Evolutionary conservation across 768 basidiomycete genomes (phyloP), one percentile per base, ranked within the genome.

Genomic region (Russula lepida): DNA sequence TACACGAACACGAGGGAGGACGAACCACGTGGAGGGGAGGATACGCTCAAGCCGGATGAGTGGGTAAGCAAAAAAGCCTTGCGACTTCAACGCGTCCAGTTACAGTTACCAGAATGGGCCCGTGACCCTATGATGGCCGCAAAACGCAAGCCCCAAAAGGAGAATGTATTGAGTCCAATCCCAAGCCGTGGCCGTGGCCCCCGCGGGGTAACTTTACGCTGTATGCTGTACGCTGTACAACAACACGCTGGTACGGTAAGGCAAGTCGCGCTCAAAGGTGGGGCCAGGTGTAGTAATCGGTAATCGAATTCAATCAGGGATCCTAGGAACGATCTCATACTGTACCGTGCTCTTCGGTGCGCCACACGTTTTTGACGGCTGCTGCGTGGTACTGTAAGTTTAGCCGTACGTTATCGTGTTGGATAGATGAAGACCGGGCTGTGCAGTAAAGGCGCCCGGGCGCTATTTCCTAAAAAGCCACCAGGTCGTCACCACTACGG

Each of bases 31-130:
- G n/a, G n/a, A n/a, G n/a, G n/a, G n/a, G n/a, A n/a, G n/a, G n/a
- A n/a, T n/a, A n/a, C 59, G 53, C 47, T 54, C 30, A 33, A 33
- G 27, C 15, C 60, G 60, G 49, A 61, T n/a, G 25, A 9, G 49
- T 56, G 35, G 13, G 43, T 57, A 62, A 57, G 60, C 50, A 44
- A n/a, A 2, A 4, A 41, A 13, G 13, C 47, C 47, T n/a, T 46
- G 44, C 25, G 19, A 15, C 19, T 8, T 12, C 48, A 30, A 49
- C 13, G 25, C 13, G 46, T 47, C 25, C 46, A 27, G 12, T 8
- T 8, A n/a, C n/a, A n/a, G n/a, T n/a, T n/a, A n/a, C n/a, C n/a
- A n/a, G n/a, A n/a, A n/a, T n/a, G n/a, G 21, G 44, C n/a, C 35
- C 28, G 37, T n/a, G 37, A 27, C 37, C 17, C 30, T n/a, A n/a